Percentiles rank a stretch among this genome's conserved stretches.
Evolutionary conservation across 176 grass and related monocot genomes (phyloP).

Genomic region (Musa acuminata): DNA sequence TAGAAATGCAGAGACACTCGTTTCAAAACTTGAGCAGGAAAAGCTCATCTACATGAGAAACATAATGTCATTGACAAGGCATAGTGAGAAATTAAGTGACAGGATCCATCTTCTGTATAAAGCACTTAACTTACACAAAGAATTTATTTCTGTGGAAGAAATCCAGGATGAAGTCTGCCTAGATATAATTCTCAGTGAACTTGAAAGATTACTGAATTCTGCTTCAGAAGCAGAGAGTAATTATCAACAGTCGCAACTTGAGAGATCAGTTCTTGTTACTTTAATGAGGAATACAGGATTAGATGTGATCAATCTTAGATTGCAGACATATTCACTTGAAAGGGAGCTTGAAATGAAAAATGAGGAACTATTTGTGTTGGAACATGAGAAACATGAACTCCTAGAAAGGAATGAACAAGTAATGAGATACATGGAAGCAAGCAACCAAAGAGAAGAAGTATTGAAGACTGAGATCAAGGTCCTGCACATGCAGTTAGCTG

Average conservation of each 20-base stretch:
- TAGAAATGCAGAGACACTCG: constrained; percentile 36
- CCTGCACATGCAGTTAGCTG: constrained; percentile 34
- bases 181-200: constrained; percentile 39
- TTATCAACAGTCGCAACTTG: constrained; percentile 40
- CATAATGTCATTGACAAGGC: constrained; percentile 33
- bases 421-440: constrained; percentile 30
- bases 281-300: constrained; percentile 53
- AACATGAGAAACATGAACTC: constrained; percentile 34
- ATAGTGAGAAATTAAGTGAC: constrained; percentile 53
- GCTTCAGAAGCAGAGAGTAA: constrained; percentile 49
- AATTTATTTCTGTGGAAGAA: constrained; percentile 39
- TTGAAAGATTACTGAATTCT: constrained; percentile 41
- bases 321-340: constrained; percentile 48
- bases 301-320: constrained; percentile 49
- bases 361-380: constrained; percentile 28
- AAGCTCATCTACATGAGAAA: constrained; percentile 31
- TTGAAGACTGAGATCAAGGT: constrained; percentile 40
- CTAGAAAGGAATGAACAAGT: constrained; percentile 37
- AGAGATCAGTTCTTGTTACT: constrained; percentile 57
- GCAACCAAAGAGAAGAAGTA: constrained; percentile 34
- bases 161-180: constrained; percentile 50
- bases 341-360: constrained; percentile 38
- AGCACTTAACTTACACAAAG: constrained; percentile 41
- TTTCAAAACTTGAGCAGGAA: constrained; percentile 56
- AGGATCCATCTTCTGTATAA: constrained; percentile 51